These are phyloP conservation scores for Aspergillus novofumigatus DNA, from an alignment of 2,329 filamentous ascomycete genomes.

Conservation along the genomic window DNA sequence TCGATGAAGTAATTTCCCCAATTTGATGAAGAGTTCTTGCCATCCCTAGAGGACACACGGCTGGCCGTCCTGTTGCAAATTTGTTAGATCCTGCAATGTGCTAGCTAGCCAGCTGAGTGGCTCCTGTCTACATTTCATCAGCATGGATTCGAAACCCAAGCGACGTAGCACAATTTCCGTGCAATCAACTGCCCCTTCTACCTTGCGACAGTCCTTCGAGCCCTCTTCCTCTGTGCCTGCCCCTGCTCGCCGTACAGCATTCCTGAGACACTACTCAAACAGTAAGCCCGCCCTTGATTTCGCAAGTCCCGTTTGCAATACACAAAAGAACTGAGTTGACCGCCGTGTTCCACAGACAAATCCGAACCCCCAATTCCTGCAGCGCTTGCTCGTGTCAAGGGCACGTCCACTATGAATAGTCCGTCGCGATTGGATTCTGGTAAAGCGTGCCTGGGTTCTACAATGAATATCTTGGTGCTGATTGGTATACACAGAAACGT, in stretches of 20 bases:
- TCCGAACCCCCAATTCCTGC: slow-evolving; percentile 24
- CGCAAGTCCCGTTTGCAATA: neutral
- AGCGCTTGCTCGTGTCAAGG: slow-evolving; percentile 30
- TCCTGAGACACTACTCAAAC: slow-evolving; percentile 16
- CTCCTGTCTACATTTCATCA: slow-evolving; percentile 6
- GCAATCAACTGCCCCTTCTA: slow-evolving; percentile 20
- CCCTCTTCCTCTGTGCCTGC: slow-evolving; percentile 15
- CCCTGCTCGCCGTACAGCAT: slow-evolving; percentile 13
- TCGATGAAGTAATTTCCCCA: slow-evolving; percentile 7
- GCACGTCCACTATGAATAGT: slow-evolving; percentile 27
- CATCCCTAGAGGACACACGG: slow-evolving; percentile 11
- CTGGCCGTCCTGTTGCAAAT: slow-evolving; percentile 14
- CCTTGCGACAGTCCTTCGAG: slow-evolving; percentile 22
- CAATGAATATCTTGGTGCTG: slow-evolving; percentile 2
- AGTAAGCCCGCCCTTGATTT: slow-evolving; percentile 4
- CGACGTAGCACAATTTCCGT: slow-evolving; percentile 22
- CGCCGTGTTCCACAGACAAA: slow-evolving; percentile 13
- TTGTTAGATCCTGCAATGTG: slow-evolving; percentile 20
- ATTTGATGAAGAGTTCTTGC: slow-evolving; percentile 7
- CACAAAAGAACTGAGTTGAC: slow-evolving; percentile 14
- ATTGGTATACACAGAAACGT: slow-evolving; percentile 18
- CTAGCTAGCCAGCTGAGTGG: slow-evolving; percentile 18
- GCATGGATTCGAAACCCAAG: slow-evolving; percentile 24
- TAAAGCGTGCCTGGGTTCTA: slow-evolving; percentile 5
- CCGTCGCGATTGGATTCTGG: slow-evolving; percentile 21